Evolutionary conservation across 129 eudicot genomes (phyloP), one percentile per base, ranked within the genome.

Genomic region (Dittrichia graveolens): DNA sequence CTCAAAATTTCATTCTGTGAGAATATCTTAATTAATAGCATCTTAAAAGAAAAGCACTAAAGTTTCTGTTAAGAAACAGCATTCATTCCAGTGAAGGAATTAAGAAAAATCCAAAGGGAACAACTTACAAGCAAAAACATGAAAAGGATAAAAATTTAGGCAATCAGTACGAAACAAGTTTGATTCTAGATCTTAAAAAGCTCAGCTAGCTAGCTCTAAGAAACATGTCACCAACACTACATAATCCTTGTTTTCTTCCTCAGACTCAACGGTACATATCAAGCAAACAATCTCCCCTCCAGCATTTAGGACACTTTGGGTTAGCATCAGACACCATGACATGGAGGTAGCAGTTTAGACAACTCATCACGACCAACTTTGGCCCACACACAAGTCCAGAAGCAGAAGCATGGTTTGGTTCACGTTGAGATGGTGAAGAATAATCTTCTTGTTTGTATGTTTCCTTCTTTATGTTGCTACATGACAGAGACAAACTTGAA

Each of bases 271-370:
- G 73, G 43, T 19, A 54, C 39, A 53, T 53, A 35, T 75, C 79
- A 37, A 54, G 73, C 65, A 75, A 66, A 31, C 62, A n/a, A 31
- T 75, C 73, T 3, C 73, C 58, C 73, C 44, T 75, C 11, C 11
- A 8, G 8, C 79, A 75, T 9, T 54, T 75, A 3, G 79, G 73
- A 54, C 79, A 75, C 3, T 63, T 41, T 24, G 79, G 79, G 42
- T 19, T 13, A 18, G 16, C 44, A 49, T 63, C 64, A 62, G 35
- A 38, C 53, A 74, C 78, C 61, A 62, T 19, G 15, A 74, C 78
- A 74, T 74, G 75, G 11, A 70, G 5, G 24, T 41, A 70, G 65
- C 75, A 71, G 3, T 13, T 42, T 10, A 55, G 50, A 56, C 75
- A 71, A 34, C 66, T 56, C 66, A 71, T 71, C 24, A 56, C 4